Percentiles rank a stretch among this genome's conserved stretches.
phyloP scores from a whole-genome alignment of 352 stramenopile species.

The Phytophthora niederhauseri region DNA sequence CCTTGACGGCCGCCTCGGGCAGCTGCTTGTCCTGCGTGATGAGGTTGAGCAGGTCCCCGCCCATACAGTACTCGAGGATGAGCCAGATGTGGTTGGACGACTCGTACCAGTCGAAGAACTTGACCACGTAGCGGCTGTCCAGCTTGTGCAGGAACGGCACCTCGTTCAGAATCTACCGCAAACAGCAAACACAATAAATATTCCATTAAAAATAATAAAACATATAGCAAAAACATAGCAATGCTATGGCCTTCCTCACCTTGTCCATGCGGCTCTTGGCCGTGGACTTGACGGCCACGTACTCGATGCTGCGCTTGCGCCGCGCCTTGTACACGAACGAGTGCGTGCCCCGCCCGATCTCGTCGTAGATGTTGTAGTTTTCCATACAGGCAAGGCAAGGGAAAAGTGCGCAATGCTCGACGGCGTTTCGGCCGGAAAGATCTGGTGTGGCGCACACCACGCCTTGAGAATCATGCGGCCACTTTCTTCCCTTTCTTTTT shows the following conservation, averaged over 20 bases:
- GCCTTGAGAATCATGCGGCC: constrained; percentile 2
- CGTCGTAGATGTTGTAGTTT: constrained; percentile 96
- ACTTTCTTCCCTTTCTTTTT: constrained; percentile 35
- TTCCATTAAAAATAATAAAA: neutral
- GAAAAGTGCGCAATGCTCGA: too few species aligned
- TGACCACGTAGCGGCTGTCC: constrained; percentile 85
- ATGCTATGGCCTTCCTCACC: constrained; percentile 35
- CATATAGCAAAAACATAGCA: neutral
- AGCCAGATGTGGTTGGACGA: constrained; percentile 96
- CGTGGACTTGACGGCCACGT: constrained; percentile 94
- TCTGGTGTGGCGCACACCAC: constrained; percentile 35
- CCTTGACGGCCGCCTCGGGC: constrained; percentile 78
- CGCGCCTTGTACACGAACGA: constrained; percentile 94
- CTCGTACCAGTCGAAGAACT: constrained; percentile 97
- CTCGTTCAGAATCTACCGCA: constrained; percentile 78
- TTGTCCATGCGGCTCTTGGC: constrained; percentile 93
- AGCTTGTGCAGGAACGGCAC: constrained; percentile 91
- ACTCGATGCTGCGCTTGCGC: constrained; percentile 93
- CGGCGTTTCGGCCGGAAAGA: constrained; percentile 16
- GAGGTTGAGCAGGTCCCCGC: constrained; percentile 90
- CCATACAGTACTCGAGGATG: constrained; percentile 95
- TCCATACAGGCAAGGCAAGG: constrained; percentile 66
- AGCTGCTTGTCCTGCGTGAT: constrained; percentile 89
- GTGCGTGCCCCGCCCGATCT: constrained; percentile 91
- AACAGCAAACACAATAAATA: neutral